phyloP scores from a whole-genome alignment of 1,284 basidiomycete genomes.

The Malassezia globosa region DNA sequence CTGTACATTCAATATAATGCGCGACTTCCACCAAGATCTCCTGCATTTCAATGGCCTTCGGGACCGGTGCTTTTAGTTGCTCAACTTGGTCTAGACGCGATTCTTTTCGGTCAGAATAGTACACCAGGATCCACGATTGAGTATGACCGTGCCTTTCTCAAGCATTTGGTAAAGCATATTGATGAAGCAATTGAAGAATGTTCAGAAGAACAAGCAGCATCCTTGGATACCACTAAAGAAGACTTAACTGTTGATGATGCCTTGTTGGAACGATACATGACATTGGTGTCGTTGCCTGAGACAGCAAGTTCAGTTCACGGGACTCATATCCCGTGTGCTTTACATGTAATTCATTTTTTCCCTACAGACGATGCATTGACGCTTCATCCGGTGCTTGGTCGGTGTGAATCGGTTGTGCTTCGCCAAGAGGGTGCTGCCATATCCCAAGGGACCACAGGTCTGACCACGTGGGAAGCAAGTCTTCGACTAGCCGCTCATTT shows the following conservation, averaged over 20 bases:
- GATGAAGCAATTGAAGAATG: slow-evolving; percentile 1
- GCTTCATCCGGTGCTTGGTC: slow-evolving; percentile 4
- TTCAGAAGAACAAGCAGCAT: background rate
- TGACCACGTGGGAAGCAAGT: slow-evolving; percentile 23
- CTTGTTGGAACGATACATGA: slow-evolving; percentile 10
- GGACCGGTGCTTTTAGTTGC: background rate
- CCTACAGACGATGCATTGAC: background rate
- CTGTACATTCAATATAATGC: slow-evolving; percentile 15
- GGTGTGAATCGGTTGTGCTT: slow-evolving; percentile 6
- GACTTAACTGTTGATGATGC: slow-evolving; percentile 7
- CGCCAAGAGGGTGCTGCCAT: slow-evolving; percentile 19
- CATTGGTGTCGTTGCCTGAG: background rate
- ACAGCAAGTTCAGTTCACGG: background rate
- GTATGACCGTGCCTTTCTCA: slow-evolving; percentile 14
- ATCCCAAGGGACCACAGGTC: slow-evolving; percentile 21
- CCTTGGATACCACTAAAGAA: background rate
- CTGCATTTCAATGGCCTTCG: slow-evolving; percentile 13
- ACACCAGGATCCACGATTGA: background rate
- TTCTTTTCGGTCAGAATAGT: background rate
- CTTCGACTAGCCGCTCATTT: slow-evolving; percentile 19
- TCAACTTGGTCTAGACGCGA: background rate
- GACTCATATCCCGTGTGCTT: background rate
- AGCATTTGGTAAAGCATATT: slow-evolving; percentile 11
- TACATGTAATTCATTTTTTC: slow-evolving; percentile 2
- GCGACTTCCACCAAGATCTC: slow-evolving; percentile 8